Percentiles rank a stretch among this genome's conserved stretches.
Conservation (phyloP, 2,329 filamentous ascomycete species). For the Verticillium nonalfalfae region DNA sequence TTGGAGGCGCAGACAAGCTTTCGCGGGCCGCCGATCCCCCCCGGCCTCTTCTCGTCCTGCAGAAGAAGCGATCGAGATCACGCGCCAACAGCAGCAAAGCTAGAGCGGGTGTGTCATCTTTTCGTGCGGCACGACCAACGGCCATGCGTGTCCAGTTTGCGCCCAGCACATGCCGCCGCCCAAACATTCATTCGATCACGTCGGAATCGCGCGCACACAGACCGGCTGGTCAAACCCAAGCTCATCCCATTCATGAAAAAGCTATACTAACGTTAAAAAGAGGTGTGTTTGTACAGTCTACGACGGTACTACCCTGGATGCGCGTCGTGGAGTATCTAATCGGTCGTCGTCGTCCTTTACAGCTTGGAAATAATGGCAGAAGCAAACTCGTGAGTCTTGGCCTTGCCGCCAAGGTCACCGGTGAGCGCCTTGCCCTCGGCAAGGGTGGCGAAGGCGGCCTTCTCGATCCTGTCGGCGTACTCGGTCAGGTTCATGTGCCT, state of each 20-base stretch:
- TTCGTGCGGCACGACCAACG: not conserved
- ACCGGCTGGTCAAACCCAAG: not conserved
- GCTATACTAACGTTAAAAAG: conserved; percentile 11
- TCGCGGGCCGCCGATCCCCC: not conserved
- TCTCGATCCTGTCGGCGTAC: conserved; percentile 84
- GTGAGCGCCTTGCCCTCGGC: conserved; percentile 95
- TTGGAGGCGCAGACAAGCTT: not conserved
- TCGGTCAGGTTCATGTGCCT: conserved; percentile 90
- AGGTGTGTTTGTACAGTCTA: conserved; percentile 12
- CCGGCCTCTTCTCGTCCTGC: not conserved
- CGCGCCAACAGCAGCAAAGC: not conserved
- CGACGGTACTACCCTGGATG: conserved; percentile 8
- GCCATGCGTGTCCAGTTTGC: not conserved
- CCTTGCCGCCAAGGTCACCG: conserved; percentile 90
- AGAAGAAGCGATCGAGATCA: not conserved
- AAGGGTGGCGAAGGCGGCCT: conserved; percentile 89
- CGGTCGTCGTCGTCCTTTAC: conserved; percentile 28
- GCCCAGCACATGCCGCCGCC: not conserved
- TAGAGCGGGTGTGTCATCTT: not conserved
- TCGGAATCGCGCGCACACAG: not conserved
- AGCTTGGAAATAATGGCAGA: conserved; percentile 75
- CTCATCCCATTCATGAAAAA: conserved; percentile 11
- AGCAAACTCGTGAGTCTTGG: conserved; percentile 93
- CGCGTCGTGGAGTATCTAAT: conserved; percentile 7
- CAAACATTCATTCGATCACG: not conserved